Base-by-base conservation (phyloP, 1,139 yeast genomes). In the Blastobotrys aristatus region DNA sequence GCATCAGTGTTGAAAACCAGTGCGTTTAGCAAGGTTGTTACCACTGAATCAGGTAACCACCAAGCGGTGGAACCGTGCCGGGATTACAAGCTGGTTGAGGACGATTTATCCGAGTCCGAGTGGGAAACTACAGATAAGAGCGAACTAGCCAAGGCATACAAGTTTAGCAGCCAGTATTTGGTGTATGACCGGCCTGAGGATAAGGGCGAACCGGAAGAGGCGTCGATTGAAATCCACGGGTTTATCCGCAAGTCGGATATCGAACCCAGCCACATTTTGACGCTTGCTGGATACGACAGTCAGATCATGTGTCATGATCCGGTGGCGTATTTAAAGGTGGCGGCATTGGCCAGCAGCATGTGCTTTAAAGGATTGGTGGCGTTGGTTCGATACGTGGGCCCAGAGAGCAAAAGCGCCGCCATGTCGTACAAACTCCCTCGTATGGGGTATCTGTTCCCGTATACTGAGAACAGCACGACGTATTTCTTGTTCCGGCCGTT, bases 361-460 rank as follows among this genome's bases (percentile, higher is more conserved):
- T n/a, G n/a, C n/a, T n/a, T n/a, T n/a, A n/a, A n/a, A n/a, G n/a
- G n/a, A n/a, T 31, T 39, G 20, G 20, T 18, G 18, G 43, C 44
- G 5, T 11, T 46, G 18, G 49, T 24, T 14, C 26, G 49, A 26
- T 36, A 35, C 3, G 17, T 16, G 16, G 26, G 26, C 20, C 5
- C 6, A 11, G n/a, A 21, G 14, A 35, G 24, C 4, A 14, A 10
- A 13, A 18, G 7, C 21, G 20, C 38, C 5, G 22, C 8, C 11
- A n/a, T 31, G 5, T 21, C 36, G 21, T n/a, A n/a, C n/a, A n/a
- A n/a, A n/a, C n/a, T n/a, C n/a, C n/a, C n/a, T n/a, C n/a, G n/a
- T n/a, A n/a, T 32, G 32, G 24, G 42, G 16, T 17, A 17, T 22
- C 20, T 30, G 43, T 14, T 41, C 14, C 36, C 84, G 80, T 0